A percentile compares a stretch with the other conserved stretches of the same genome.
These are phyloP conservation scores for Galeopsis tetrahit DNA, from an alignment of 257 asterid species.

Conservation along the genomic window DNA sequence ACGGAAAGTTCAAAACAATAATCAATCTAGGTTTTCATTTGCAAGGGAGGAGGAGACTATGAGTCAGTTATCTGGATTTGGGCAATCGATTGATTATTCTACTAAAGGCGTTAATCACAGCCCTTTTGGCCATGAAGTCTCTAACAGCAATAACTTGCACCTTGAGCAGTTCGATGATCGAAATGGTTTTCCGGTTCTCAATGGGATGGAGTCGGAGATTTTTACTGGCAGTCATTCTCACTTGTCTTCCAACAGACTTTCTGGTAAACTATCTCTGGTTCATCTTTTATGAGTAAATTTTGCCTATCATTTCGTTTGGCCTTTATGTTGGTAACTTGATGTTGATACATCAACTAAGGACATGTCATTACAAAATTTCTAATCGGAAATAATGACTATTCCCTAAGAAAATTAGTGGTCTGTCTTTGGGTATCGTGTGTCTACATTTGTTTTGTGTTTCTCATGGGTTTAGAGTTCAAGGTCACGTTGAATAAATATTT, in stretches of 20 bases:
- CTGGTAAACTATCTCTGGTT: constrained; percentile 54
- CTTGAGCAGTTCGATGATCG: constrained; percentile 49
- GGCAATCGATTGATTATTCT: constrained; percentile 45
- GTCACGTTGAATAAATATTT: background rate
- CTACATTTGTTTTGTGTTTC: background rate
- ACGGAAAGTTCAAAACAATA: constrained; percentile 60
- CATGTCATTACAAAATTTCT: background rate
- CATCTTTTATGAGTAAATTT: constrained; percentile 3
- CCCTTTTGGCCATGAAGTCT: constrained; percentile 51
- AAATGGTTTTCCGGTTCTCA: constrained; percentile 57
- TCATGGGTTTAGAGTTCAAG: background rate
- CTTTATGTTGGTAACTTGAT: constrained; percentile 24
- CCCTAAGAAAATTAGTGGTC: background rate
- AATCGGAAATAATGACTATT: background rate
- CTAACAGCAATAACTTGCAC: constrained; percentile 49
- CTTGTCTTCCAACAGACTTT: constrained; percentile 50
- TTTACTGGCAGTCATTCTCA: constrained; percentile 51
- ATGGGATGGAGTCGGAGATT: constrained; percentile 52
- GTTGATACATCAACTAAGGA: background rate
- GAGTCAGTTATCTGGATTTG: constrained; percentile 47
- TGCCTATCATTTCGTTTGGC: constrained; percentile 1
- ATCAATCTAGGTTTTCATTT: constrained; percentile 92
- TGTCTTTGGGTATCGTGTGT: too few relatives aligned
- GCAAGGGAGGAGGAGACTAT: constrained; percentile 81
- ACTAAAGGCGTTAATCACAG: constrained; percentile 53